These are phyloP conservation scores for Barnettozyma californica DNA, from an alignment of 805 yeast species.

Conservation along the genomic window DNA sequence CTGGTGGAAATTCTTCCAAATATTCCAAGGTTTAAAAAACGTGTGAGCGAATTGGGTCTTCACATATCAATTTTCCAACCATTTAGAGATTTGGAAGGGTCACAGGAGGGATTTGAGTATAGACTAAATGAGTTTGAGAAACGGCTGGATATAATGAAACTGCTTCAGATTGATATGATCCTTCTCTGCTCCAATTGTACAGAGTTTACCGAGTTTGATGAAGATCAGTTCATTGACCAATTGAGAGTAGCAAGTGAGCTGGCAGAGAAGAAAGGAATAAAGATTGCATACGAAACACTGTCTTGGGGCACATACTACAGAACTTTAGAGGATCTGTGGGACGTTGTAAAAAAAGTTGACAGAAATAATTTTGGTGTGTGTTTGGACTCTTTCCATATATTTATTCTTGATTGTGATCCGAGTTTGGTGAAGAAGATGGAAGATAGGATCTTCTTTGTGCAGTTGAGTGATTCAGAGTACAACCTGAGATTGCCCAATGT, in stretches of 20 bases:
- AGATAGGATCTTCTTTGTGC: constrained; percentile 24
- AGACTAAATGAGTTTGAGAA: background rate
- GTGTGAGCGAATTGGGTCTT: background rate
- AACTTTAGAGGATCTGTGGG: constrained; percentile 17
- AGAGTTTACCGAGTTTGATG: background rate
- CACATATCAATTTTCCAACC: constrained; percentile 9
- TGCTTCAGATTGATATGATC: constrained; percentile 1
- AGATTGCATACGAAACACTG: constrained; percentile 26
- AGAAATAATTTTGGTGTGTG: constrained; percentile 26
- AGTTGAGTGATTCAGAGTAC: constrained; percentile 21
- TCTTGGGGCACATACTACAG: constrained; percentile 25
- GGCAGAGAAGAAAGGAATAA: constrained; percentile 11
- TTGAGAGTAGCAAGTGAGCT: constrained; percentile 2
- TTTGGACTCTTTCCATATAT: constrained; percentile 28
- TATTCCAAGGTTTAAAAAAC: background rate
- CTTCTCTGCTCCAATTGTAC: constrained; percentile 4
- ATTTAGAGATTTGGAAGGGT: constrained; percentile 10
- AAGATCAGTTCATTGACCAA: background rate
- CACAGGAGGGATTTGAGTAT: background rate
- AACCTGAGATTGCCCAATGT: background rate
- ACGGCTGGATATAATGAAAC: constrained; percentile 3
- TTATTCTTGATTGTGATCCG: constrained; percentile 9
- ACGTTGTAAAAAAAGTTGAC: constrained; percentile 20
- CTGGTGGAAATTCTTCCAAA: constrained; percentile 1
- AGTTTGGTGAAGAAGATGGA: constrained; percentile 9